Evolutionary conservation across 805 yeast genomes (phyloP).

Genomic region (Cyberlindnera maclurae): DNA sequence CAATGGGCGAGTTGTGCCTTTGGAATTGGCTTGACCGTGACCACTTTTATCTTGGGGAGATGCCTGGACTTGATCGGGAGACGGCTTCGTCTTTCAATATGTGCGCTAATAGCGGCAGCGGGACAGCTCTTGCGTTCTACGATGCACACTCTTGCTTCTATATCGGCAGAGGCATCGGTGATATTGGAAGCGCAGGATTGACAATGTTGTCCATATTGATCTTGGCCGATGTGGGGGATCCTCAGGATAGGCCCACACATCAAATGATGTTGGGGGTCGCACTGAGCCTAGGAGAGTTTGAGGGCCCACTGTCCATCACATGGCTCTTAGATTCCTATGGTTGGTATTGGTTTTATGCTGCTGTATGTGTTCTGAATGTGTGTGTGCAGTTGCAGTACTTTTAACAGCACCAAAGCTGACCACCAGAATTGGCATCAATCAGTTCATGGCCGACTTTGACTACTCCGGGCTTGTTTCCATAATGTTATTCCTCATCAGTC

Average conservation of each 20-base stretch:
- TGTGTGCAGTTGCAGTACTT: neutral
- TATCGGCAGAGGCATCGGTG: slow-evolving; percentile 46
- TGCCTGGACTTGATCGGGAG: slow-evolving; percentile 51
- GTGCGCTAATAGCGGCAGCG: too few relatives aligned
- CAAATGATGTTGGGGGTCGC: slow-evolving; percentile 48
- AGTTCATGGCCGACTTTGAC: slow-evolving; percentile 4
- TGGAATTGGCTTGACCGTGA: slow-evolving; percentile 42
- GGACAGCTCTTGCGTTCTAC: too few relatives aligned
- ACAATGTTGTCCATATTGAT: slow-evolving; percentile 43
- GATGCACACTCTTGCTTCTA: too few relatives aligned
- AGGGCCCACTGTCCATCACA: slow-evolving; percentile 53
- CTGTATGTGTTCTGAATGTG: slow-evolving; percentile 30
- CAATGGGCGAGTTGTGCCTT: slow-evolving; percentile 57
- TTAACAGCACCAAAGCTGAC: slow-evolving; percentile 4
- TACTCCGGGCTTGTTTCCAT: slow-evolving; percentile 6
- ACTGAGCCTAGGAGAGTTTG: slow-evolving; percentile 43
- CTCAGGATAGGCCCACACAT: slow-evolving; percentile 43
- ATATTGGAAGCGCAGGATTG: slow-evolving; percentile 50
- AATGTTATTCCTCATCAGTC: slow-evolving; percentile 5
- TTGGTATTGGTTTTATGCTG: slow-evolving; percentile 51
- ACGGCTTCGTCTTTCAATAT: too few relatives aligned
- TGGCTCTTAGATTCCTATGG: slow-evolving; percentile 32
- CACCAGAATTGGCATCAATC: neutral
- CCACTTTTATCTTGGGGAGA: slow-evolving; percentile 48
- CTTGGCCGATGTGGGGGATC: slow-evolving; percentile 44